Evolutionary conservation across 768 basidiomycete species (phyloP).

Genomic region (Nidularia pulvinata): DNA sequence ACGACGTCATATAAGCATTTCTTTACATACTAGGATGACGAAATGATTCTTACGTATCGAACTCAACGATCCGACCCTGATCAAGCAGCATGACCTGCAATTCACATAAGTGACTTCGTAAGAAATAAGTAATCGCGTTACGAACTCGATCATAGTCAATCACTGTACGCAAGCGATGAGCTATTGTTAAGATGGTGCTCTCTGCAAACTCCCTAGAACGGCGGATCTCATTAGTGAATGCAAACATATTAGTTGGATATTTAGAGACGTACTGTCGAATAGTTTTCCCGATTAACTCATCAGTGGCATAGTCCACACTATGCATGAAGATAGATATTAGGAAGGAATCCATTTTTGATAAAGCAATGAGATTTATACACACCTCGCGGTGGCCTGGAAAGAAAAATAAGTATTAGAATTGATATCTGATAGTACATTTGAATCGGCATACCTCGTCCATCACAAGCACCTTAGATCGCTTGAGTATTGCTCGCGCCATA

Average conservation of each 20-base stretch:
- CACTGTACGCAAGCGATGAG: constrained; percentile 76
- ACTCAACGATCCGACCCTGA: constrained; percentile 77
- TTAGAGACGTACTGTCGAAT: constrained; percentile 62
- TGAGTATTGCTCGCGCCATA: constrained; percentile 86
- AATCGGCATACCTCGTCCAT: constrained; percentile 73
- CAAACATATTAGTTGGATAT: neutral
- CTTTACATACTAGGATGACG: neutral
- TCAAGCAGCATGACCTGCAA: constrained; percentile 58
- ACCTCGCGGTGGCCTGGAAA: neutral
- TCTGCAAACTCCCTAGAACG: constrained; percentile 67
- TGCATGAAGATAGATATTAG: too few species aligned
- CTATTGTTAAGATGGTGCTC: constrained; percentile 86
- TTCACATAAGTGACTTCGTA: too few species aligned
- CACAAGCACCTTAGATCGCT: constrained; percentile 73
- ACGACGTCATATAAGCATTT: neutral
- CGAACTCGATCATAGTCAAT: constrained; percentile 83
- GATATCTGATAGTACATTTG: neutral
- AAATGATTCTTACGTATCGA: constrained; percentile 44
- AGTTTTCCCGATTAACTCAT: constrained; percentile 83
- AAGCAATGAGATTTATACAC: constrained; percentile 23
- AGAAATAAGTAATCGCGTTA: too few species aligned
- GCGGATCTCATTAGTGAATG: neutral
- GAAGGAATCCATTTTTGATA: too few species aligned
- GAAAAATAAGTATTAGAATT: constrained; percentile 1
- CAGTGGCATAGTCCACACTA: constrained; percentile 85